A percentile compares a stretch with the other conserved stretches of the same genome.
These are phyloP conservation scores for Yamadazyma conglobata DNA, from an alignment of 1,139 yeast species.

Conservation along the genomic window DNA sequence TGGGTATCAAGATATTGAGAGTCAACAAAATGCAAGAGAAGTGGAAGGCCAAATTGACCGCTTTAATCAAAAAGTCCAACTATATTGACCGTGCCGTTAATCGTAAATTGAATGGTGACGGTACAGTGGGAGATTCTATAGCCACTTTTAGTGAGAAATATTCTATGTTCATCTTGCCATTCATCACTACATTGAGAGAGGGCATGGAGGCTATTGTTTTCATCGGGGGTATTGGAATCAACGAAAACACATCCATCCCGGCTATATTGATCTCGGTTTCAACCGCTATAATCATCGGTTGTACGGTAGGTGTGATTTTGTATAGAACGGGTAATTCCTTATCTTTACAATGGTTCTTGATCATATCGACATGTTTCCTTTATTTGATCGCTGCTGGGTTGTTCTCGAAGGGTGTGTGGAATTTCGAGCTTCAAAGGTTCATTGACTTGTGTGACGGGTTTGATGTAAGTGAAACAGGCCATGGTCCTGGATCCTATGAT, in stretches of 20 bases:
- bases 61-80: slow-evolving; percentile 19
- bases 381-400: slow-evolving; percentile 45
- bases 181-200: slow-evolving; percentile 44
- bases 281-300: slow-evolving; percentile 22
- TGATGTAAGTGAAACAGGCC: slow-evolving; percentile 85
- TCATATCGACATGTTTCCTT: slow-evolving; percentile 39
- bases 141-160: slow-evolving; percentile 8
- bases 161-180: slow-evolving; percentile 28
- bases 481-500: slow-evolving; percentile 94
- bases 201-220: slow-evolving; percentile 49
- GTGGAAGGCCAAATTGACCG: slow-evolving; percentile 68
- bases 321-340: slow-evolving; percentile 42
- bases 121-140: slow-evolving; percentile 8
- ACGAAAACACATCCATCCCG: slow-evolving; percentile 21
- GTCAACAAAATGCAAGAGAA: slow-evolving; percentile 66
- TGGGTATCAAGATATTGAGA: slow-evolving; percentile 43
- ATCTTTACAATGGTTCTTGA: slow-evolving; percentile 40
- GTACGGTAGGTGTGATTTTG: slow-evolving; percentile 32
- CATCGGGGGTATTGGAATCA: slow-evolving; percentile 46
- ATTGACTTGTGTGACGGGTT: slow-evolving; percentile 70
- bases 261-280: slow-evolving; percentile 24
- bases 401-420: slow-evolving; percentile 76
- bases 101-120: slow-evolving; percentile 6
- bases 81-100: slow-evolving; percentile 16
- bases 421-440: slow-evolving; percentile 68